Conservation (phyloP, 148 eudicot genomes). For the Cornus kousa region DNA sequence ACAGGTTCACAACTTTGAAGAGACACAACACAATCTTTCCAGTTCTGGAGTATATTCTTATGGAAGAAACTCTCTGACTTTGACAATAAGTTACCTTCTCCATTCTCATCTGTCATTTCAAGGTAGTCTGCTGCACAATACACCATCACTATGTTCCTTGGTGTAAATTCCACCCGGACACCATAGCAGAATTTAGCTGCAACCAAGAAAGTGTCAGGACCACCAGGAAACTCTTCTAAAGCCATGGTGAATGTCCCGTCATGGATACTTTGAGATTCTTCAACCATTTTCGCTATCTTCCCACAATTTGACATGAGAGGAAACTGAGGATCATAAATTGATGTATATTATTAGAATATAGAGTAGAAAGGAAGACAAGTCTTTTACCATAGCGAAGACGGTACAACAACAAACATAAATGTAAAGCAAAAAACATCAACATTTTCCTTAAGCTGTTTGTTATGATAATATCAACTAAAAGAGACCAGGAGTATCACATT, state of each 20-base stretch:
- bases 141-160: conserved; percentile 59
- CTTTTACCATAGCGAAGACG: neutral
- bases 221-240: conserved; percentile 78
- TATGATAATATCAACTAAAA: neutral
- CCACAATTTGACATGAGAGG: conserved; percentile 86
- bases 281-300: conserved; percentile 54
- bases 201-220: conserved; percentile 58
- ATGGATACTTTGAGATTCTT: conserved; percentile 33
- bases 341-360: neutral
- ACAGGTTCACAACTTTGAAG: conserved; percentile 71
- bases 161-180: conserved; percentile 56
- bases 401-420: neutral
- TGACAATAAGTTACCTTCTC: conserved; percentile 71
- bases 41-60: conserved; percentile 58
- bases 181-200: conserved; percentile 81
- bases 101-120: conserved; percentile 79
- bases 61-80: conserved; percentile 65
- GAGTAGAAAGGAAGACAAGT: neutral
- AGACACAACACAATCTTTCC: conserved; percentile 86
- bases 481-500: neutral
- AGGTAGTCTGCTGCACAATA: conserved; percentile 87
- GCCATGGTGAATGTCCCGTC: conserved; percentile 27
- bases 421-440: neutral
- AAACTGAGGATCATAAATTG: conserved; percentile 54
- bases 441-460: neutral